Conservation (phyloP, 2,329 filamentous ascomycete genomes). For the Fusarium nodosum region DNA sequence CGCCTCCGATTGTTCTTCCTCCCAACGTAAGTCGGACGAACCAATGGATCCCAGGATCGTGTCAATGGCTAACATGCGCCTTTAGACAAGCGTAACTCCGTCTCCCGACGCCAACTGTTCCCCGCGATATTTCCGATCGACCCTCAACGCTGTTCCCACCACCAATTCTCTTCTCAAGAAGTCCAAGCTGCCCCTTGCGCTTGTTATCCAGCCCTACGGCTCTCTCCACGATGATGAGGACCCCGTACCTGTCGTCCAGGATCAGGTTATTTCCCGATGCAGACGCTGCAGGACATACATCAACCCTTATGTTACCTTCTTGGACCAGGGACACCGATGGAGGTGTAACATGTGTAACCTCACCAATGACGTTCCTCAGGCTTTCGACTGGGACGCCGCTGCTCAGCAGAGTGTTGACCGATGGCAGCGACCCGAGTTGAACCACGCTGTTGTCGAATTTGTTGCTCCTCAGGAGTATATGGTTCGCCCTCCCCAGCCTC, state of each 20-base stretch:
- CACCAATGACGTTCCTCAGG: conserved; percentile 98
- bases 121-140: conserved; percentile 94
- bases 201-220: conserved; percentile 96
- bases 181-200: conserved; percentile 93
- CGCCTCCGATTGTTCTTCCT: conserved; percentile 90
- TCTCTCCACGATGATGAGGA: conserved; percentile 95
- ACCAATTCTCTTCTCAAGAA: conserved; percentile 96
- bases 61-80: conserved; percentile 55
- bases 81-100: conserved; percentile 86
- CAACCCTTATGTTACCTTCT: conserved; percentile 95
- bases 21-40: conserved; percentile 78
- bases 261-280: conserved; percentile 97
- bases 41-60: not conserved
- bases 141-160: conserved; percentile 92
- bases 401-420: conserved; percentile 92
- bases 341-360: conserved; percentile 99
- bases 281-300: conserved; percentile 96
- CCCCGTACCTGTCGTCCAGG: conserved; percentile 89
- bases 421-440: conserved; percentile 92
- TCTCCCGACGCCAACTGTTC: conserved; percentile 93
- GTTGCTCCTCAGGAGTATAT: conserved; percentile 99
- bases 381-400: conserved; percentile 97
- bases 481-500: conserved; percentile 94
- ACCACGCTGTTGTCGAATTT: conserved; percentile 97
- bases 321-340: conserved; percentile 98